Evolutionary conservation across 176 grass and related monocot species (phyloP), one percentile per base, ranked within the genome.

Genomic region (Thalia dealbata): DNA sequence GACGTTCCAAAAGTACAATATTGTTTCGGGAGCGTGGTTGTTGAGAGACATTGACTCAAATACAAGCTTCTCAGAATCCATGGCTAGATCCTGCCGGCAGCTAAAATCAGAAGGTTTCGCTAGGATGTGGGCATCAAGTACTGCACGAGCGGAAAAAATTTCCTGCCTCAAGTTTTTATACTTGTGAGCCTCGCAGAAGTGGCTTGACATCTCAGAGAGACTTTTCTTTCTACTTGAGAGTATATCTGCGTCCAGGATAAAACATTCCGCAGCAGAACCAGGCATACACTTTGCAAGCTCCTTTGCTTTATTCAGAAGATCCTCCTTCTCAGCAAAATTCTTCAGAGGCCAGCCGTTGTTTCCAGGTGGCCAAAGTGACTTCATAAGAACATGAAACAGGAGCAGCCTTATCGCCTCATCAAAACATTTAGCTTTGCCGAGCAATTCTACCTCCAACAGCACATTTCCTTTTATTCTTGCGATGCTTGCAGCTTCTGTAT

Each of bases 311-410:
- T 3, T 54, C 46, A 91, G 76, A 42, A 83, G 77, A 4, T 18
- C 23, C 66, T 89, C 86, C 42, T 88, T 89, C 27, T 78, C 66
- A 44, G 70, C 23, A 69, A 85, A 91, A 21, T 23, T 55, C 78
- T 89, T 83, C 32, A 75, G 79, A 55, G 86, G 92, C 88, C 88
- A 96, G 2, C 88, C 92, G 77, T 77, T 77, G 77, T 16, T 87
- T 26, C 78, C 80, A 43, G 67, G 9, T 21, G 63, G 50, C 92
- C 92, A 96, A n/a, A 96, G 76, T 27, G 92, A 89, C 67, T 64
- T 58, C 3, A 65, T 50, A 70, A 76, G 77, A 14, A 91, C 23
- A 54, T 85, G 38, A 29, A 89, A 83, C 12, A 91, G 52, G 27
- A 91, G 71, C 16, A 96, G 78, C 3, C 21, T 27, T 14, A 82